These are phyloP conservation scores for Metschnikowia lachancei DNA, from an alignment of 805 yeast genomes.

Conservation along the genomic window DNA sequence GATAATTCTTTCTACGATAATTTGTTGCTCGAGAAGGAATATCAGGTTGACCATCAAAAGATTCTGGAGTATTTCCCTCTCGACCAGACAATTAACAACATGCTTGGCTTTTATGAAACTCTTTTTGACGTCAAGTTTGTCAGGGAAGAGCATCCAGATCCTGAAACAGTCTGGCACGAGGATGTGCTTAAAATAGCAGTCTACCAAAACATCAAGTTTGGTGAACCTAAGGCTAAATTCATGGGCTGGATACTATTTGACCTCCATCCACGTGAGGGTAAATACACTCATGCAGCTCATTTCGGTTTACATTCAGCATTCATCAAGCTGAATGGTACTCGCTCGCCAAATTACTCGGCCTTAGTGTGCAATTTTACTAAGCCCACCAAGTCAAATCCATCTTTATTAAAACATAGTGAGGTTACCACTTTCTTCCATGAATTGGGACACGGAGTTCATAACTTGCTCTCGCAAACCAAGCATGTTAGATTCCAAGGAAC, in stretches of 20 bases:
- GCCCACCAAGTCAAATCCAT: slow-evolving; percentile 66
- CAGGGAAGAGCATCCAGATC: slow-evolving; percentile 41
- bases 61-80: slow-evolving; percentile 79
- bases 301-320: slow-evolving; percentile 66
- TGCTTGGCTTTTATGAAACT: slow-evolving; percentile 69
- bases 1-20: slow-evolving; percentile 69
- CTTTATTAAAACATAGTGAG: slow-evolving; percentile 72
- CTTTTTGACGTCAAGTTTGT: slow-evolving; percentile 68
- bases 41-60: slow-evolving; percentile 66
- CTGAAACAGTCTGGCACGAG: slow-evolving; percentile 64
- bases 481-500: slow-evolving; percentile 75
- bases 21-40: slow-evolving; percentile 61
- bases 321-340: slow-evolving; percentile 45
- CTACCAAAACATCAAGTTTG: slow-evolving; percentile 54
- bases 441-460: slow-evolving; percentile 86
- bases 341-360: slow-evolving; percentile 66
- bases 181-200: slow-evolving; percentile 76
- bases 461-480: slow-evolving; percentile 62
- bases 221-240: slow-evolving; percentile 45
- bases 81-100: slow-evolving; percentile 60
- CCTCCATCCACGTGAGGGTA: slow-evolving; percentile 81
- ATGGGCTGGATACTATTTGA: slow-evolving; percentile 80
- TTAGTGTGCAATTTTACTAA: slow-evolving; percentile 83
- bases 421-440: slow-evolving; percentile 87
- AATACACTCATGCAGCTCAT: slow-evolving; percentile 87